Evolutionary conservation across 768 basidiomycete species (phyloP).

Genomic region (Cubamyces lactineus): DNA sequence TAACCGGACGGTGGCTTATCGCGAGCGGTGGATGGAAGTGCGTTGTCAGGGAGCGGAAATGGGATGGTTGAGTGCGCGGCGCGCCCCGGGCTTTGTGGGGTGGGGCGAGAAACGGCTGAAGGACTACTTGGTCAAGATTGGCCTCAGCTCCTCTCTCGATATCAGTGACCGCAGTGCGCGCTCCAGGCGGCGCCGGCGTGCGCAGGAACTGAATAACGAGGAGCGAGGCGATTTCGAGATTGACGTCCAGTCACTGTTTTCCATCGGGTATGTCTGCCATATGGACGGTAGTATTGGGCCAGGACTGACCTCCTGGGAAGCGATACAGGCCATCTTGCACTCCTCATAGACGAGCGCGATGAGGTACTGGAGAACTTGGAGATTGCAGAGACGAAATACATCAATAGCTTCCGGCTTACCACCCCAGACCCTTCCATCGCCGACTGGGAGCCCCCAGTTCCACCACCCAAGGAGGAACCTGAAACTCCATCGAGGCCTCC

Average conservation of each 20-base stretch:
- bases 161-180: constrained; percentile 33
- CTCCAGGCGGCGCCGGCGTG: constrained; percentile 28
- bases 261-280: constrained; percentile 58
- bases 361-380: constrained; percentile 79
- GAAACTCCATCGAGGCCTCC: constrained; percentile 48
- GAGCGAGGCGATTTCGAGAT: constrained; percentile 56
- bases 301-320: constrained; percentile 38
- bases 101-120: constrained; percentile 79
- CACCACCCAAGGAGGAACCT: constrained; percentile 42
- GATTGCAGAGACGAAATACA: constrained; percentile 78
- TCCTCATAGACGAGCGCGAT: constrained; percentile 76
- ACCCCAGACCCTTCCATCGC: constrained; percentile 75
- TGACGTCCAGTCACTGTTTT: constrained; percentile 73
- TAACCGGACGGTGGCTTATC: constrained; percentile 54
- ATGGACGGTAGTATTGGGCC: too few species aligned
- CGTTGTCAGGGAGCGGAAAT: constrained; percentile 73
- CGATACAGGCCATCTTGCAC: constrained; percentile 66
- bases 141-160: constrained; percentile 63
- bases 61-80: constrained; percentile 68
- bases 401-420: constrained; percentile 70
- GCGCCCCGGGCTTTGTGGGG: constrained; percentile 67
- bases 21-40: constrained; percentile 61
- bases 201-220: constrained; percentile 42
- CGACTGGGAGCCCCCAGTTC: constrained; percentile 40
- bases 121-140: constrained; percentile 65